Evolutionary conservation across 768 basidiomycete species (phyloP), one percentile per base, ranked within the genome.

Genomic region (Boletus barrowsii): DNA sequence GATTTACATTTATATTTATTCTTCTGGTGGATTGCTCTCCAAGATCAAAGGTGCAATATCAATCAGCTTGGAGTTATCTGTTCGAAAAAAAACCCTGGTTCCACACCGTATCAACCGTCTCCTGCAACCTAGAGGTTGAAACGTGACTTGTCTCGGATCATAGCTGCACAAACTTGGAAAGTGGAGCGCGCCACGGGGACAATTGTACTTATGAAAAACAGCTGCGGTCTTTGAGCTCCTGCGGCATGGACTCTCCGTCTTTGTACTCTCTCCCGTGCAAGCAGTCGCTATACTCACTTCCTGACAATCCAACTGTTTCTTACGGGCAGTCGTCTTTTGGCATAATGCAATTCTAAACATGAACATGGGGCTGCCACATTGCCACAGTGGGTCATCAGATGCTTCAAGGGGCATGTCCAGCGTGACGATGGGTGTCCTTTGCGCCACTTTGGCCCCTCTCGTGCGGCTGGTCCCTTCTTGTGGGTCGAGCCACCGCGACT

Each of bases 101-200:
- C 36, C 49, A 22, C 2, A 32, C 43, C n/a, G n/a, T n/a, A n/a
- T n/a, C n/a, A n/a, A n/a, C n/a, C n/a, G n/a, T n/a, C n/a, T n/a
- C n/a, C n/a, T n/a, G n/a, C n/a, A n/a, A n/a, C n/a, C n/a, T n/a
- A n/a, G n/a, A n/a, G n/a, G n/a, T n/a, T n/a, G n/a, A n/a, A n/a
- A n/a, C n/a, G n/a, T n/a, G n/a, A n/a, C n/a, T n/a, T n/a, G n/a
- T n/a, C n/a, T n/a, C n/a, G n/a, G n/a, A n/a, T n/a, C 8, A 26
- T 44, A 29, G 39, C 15, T 51, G 45, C 42, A 53, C 47, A 40
- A 47, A 49, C 37, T 43, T 39, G 53, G 56, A 42, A 49, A 11
- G 54, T 56, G 56, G 51, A 48, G 57, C 49, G 8, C 42, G 32
- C 41, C 39, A 48, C 18, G 20, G 44, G 35, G 7, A n/a, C 20